These are phyloP conservation scores for Auriscalpium microsporum DNA, from an alignment of 768 basidiomycete species.

Conservation along the genomic window DNA sequence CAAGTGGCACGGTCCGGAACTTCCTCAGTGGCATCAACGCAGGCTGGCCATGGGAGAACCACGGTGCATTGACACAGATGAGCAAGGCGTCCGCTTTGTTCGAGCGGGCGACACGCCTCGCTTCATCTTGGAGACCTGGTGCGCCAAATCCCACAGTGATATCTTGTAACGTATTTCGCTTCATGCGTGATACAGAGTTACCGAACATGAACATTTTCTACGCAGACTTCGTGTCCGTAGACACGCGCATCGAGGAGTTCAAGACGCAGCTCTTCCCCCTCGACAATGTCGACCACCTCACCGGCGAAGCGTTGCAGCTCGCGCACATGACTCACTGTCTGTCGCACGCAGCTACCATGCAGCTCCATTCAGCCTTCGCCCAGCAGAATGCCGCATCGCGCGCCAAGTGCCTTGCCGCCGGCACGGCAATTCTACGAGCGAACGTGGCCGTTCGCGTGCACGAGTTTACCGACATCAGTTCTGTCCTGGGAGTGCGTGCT, in stretches of 20 bases:
- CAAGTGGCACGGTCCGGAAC: conserved; percentile 39
- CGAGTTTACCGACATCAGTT: background rate
- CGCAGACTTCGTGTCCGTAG: conserved; percentile 18
- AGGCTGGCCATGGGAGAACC: conserved; percentile 25
- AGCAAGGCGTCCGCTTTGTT: conserved; percentile 52
- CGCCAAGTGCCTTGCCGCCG: conserved; percentile 11
- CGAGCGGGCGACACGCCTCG: conserved; percentile 47
- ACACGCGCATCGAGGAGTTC: conserved; percentile 23
- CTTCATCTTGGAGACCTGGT: conserved; percentile 29
- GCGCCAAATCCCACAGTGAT: conserved; percentile 1
- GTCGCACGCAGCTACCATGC: conserved; percentile 21
- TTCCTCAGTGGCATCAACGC: conserved; percentile 35
- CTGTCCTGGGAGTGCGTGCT: conserved; percentile 6
- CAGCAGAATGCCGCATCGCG: conserved; percentile 12
- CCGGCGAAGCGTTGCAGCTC: conserved; percentile 12
- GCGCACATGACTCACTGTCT: conserved; percentile 21
- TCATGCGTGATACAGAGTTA: background rate
- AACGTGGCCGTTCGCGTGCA: conserved; percentile 1
- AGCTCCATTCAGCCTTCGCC: conserved; percentile 21
- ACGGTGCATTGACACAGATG: conserved; percentile 33
- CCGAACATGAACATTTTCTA: conserved; percentile 15
- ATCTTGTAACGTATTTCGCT: background rate
- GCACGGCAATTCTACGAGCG: conserved; percentile 7
- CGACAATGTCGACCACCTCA: conserved; percentile 9
- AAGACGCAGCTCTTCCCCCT: conserved; percentile 16